Percentiles rank a stretch among this genome's conserved stretches.
phyloP scores from a whole-genome alignment of 2,329 filamentous ascomycete genomes.

The Zymoseptoria pseudotritici region DNA sequence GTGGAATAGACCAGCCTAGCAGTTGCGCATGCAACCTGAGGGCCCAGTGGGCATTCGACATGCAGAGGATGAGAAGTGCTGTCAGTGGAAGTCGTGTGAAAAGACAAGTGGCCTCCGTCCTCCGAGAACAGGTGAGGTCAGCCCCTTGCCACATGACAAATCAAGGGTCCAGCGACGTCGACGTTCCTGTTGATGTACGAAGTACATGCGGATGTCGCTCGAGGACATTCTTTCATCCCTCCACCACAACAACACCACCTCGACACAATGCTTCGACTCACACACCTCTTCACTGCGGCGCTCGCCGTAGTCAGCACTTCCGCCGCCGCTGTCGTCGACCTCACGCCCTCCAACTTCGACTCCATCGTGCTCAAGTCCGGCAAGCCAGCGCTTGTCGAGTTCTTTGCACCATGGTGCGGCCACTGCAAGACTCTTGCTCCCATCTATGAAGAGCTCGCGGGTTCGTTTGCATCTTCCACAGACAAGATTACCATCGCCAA shows the following conservation, averaged over 20 bases:
- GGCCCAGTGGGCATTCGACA: too few species aligned
- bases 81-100: neutral
- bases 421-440: conserved; percentile 98
- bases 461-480: conserved; percentile 63
- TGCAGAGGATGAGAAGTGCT: too few species aligned
- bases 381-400: conserved; percentile 93
- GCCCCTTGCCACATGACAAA: neutral
- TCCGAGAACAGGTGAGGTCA: neutral
- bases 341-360: conserved; percentile 88
- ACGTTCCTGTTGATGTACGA: neutral
- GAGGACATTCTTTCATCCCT: neutral
- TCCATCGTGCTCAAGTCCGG: conserved; percentile 78
- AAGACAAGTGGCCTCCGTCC: neutral
- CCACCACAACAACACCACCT: neutral
- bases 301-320: conserved; percentile 50
- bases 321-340: conserved; percentile 79
- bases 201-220: too few species aligned
- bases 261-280: conserved; percentile 39
- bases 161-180: neutral
- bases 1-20: too few species aligned
- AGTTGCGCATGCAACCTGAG: too few species aligned
- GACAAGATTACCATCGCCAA: conserved; percentile 82
- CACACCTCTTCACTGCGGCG: conserved; percentile 39
- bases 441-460: conserved; percentile 83
- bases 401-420: conserved; percentile 98